Base-by-base conservation (phyloP, 106 monocot genomes). In the Allium sativum region DNA sequence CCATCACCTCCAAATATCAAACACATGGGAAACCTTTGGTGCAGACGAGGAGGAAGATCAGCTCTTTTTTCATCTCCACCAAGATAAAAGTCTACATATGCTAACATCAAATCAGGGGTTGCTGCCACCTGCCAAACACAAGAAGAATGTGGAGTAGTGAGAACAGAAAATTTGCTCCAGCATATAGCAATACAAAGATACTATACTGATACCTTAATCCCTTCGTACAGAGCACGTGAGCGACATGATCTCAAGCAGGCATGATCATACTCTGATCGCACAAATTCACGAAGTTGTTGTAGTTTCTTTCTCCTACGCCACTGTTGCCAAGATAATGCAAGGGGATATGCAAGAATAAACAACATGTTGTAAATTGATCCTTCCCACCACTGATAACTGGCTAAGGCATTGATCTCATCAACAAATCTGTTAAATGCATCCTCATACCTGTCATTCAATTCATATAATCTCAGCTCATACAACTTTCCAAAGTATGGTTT, bases 321-420 rank as follows among this genome's bases (percentile, higher is more conserved):
- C 61, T 98, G 96, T 58, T 98, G 91, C 96, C 96, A 98, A 18
- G 96, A 92, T 87, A 87, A 98, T 40, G 96, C 87, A 68, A 92
- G 66, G 16, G 96, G 96, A 77, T 98, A 98, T 53, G 82, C 85
- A 64, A 88, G 78, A 50, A 92, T 65, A 67, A 73, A 82, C 17
- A 88, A 76, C 61, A 98, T 92, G 67, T 78, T 88, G 48, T 92
- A 76, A 40, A 88, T 70, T 55, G 96, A 81, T 53, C 96, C 96
- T 65, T 98, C 96, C 96, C 96, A 98, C 96, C 96, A 98, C 48
- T 98, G 91, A 66, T 98, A 98, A 59, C 84, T 68, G 54, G 91
- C 84, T 31, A 98, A 69, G 1, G 80, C 82, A 77, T 98, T 91
- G 19, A 98, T 85, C 70, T 98, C 91, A 74, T 98, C 96, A 64